Evolutionary conservation across 164 flowering plant genomes (phyloP), one percentile per base, ranked within the genome.

Genomic region (Kalanchoe fedtschenkoi): DNA sequence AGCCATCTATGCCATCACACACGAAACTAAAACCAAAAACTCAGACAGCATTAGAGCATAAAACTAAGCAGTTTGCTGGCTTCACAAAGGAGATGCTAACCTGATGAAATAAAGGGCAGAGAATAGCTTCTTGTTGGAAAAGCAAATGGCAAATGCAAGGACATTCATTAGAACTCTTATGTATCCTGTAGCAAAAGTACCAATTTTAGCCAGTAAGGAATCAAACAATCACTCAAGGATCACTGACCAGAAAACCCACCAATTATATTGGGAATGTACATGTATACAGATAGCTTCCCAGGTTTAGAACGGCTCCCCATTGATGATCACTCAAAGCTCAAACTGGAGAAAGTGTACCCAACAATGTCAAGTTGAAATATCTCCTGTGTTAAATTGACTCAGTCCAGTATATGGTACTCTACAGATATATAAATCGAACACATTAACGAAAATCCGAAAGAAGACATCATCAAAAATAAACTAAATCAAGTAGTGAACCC

Each of bases 1-100:
- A 87, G 64, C 98, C 98, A 77, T 92, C 98, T 62, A 92, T 60
- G 29, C 85, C 98, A 80, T 92, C 98, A 65, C 89, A 86, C 0
- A 82, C 93, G 78, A 92, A 92, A 80, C 98, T 92, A 85, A 60
- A 76, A 28, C 26, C 26, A 58, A 2, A 58, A 34, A 32, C 15
- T 17, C 28, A 21, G n/a, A 33, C 41, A 4, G 17, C 35, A 29
- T 56, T n/a, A 56, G 29, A 16, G 14, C 16, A 16, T 15, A 19
- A 56, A 29, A 29, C 37, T n/a, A 56, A 56, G 30, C 33, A 26
- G 2, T 7, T 11, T 21, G 32, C 22, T 2, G 51, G 60, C 8
- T 41, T 19, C 2, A 21, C 17, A 30, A 34, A 1, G 34, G 5
- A 41, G 26, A 39, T 24, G 22, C 33, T 21, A 4, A 61, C 98